Evolutionary conservation across 805 yeast genomes (phyloP), one percentile per base, ranked within the genome.

Genomic region (Kodamaea leandrae): DNA sequence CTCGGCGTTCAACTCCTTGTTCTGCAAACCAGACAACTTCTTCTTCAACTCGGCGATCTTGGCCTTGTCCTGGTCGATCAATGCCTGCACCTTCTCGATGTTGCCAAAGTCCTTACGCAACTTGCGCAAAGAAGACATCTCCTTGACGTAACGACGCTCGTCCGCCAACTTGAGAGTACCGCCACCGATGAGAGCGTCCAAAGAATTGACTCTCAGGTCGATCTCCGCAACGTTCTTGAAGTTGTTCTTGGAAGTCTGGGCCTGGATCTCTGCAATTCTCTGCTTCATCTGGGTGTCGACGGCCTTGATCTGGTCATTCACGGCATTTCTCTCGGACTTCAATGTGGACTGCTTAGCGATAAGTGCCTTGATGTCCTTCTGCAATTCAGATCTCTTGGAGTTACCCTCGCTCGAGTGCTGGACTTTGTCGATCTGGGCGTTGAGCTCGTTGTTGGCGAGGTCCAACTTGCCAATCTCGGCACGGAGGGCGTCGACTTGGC

Each of bases 141-240:
- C 98, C 68, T 86, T 86, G 51, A 93, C 80, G 50, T 74, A 66
- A 58, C 81, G 76, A 71, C 87, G 83, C 76, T 93, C 99, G 49
- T 91, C 96, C 40, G 89, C 97, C 57, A 93, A 79, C 54, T 86
- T 78, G 60, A 93, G 73, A 34, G 74, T 66, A 48, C 98, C 98
- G 37, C 84, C 66, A 42, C 85, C 86, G 47, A 93, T 82, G 51
- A 76, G 71, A 32, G 74, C 76, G 61, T 93, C 97, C 57, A 88
- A 77, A 50, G 71, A 71, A 44, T 61, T 59, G 56, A 86, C 73
- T 63, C 82, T 79, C 44, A 70, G 69, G 52, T 85, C 89, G 51
- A 86, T 82, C 48, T 86, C 95, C 26, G 68, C 81, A 46, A 74
- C 77, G 35, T 72, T 67, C 61, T 81, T 82, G 75, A 78, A 90